Base-by-base conservation (phyloP, 306 rosid genomes). In the Sesbania bispinosa region DNA sequence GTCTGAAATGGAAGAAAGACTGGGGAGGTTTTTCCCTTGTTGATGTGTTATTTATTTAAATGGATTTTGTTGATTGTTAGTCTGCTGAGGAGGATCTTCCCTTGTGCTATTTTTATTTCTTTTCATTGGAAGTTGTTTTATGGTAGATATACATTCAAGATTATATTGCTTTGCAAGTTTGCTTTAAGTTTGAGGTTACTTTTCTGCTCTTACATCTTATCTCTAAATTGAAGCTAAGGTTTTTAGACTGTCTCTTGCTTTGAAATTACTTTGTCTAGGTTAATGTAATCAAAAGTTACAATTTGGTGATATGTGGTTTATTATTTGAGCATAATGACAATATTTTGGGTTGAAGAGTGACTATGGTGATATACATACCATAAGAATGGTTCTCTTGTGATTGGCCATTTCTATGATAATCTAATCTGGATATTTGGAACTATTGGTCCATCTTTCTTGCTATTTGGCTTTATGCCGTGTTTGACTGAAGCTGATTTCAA, bases 401-500 rank as follows among this genome's bases (percentile, higher is more conserved):
- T 47, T 20, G 67, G 15, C 55, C 65, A 45, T 29, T 73, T 53
- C 24, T 68, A 32, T 62, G 66, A 67, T 43, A 54, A 38, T 54
- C 15, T 73, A 52, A 29, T 77, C 63, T 62, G 24, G 61, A 67
- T 70, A 33, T 54, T 47, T 3, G 16, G 50, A 58, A 50, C 43
- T 36, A 32, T 39, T 46, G 48, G 50, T 58, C 45, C 43, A 32
- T 50, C 64, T 51, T 50, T 57, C 51, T 42, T 50, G 65, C 23
- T 45, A 35, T 39, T 33, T 58, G 30, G 18, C 67, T 76, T 73
- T 50, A 10, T 38, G 20, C 59, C 50, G 47, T 73, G 80, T 66
- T 58, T 77, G 64, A 62, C 57, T 18, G 50, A 73, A 62, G 71
- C 74, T 71, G 29, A 52, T 46, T 68, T 57, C 39, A 53, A 33